These are phyloP conservation scores for Candida chauliodis DNA, from an alignment of 805 yeast genomes.

Conservation along the genomic window DNA sequence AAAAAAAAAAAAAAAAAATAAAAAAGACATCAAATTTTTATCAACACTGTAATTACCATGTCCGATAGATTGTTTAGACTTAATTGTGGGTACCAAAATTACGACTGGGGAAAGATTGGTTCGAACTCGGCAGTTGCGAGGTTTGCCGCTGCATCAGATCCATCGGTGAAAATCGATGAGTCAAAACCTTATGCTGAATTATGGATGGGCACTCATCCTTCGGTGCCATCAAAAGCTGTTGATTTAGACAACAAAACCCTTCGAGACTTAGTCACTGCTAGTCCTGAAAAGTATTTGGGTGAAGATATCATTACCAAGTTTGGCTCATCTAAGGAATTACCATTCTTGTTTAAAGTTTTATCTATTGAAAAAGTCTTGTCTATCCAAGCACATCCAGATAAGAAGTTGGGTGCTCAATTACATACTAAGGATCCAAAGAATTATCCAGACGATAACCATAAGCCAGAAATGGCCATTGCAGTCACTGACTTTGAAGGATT, in stretches of 20 bases:
- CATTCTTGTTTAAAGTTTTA: conserved; percentile 90
- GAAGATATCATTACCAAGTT: conserved; percentile 57
- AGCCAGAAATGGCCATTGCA: conserved; percentile 99
- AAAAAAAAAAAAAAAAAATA: conserved; percentile 2
- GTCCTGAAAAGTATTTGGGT: conserved; percentile 63
- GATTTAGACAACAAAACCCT: conserved; percentile 52
- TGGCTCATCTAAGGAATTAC: conserved; percentile 68
- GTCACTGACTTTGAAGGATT: conserved; percentile 94
- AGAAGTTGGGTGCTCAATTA: conserved; percentile 69
- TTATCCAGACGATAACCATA: conserved; percentile 97
- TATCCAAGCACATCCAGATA: conserved; percentile 98
- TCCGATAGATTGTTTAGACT: conserved; percentile 33
- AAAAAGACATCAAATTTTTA: neutral
- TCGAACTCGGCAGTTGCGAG: conserved; percentile 82
- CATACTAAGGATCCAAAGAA: conserved; percentile 84
- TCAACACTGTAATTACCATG: conserved; percentile 14
- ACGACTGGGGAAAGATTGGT: conserved; percentile 89
- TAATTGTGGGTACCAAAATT: conserved; percentile 66
- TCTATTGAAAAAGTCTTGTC: conserved; percentile 90
- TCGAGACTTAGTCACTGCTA: conserved; percentile 58
- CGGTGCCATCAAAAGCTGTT: conserved; percentile 70
- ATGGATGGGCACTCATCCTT: conserved; percentile 99
- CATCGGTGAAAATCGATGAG: conserved; percentile 60
- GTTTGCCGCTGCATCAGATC: conserved; percentile 71
- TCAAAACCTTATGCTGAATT: conserved; percentile 90